Evolutionary conservation across 768 basidiomycete genomes (phyloP), one percentile per base, ranked within the genome.

Genomic region (Boletus sensibilis): DNA sequence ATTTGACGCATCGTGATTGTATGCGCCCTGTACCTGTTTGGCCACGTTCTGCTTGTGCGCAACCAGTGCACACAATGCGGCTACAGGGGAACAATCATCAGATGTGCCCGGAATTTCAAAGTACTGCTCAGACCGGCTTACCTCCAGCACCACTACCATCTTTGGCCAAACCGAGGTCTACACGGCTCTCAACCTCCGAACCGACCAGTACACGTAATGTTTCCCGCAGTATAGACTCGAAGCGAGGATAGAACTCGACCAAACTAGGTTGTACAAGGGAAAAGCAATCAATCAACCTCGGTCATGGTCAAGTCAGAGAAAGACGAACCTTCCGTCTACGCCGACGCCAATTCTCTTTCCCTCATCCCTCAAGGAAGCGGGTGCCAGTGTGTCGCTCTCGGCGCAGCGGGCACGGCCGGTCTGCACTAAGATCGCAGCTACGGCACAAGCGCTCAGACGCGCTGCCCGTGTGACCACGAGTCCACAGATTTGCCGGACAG

Each of bases 131-230:
- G 29, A 52, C 38, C 18, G n/a, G 37, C 89, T 75, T 72, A 97
- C 95, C 96, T 68, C 97, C 97, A 40, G 94, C 94, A 37, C 96
- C 97, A 66, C 92, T 95, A 13, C 97, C 97, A 64, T 99, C 97
- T 72, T 97, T 98, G 5, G 97, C 97, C 69, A 98, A 70, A 37
- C 93, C 96, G 64, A 98, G 90, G 47, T 87, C 81, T 1, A 97
- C 85, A 31, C 84, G 77, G 65, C 83, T 78, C 76, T 95, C 93
- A 8, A 90, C 85, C 33, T 90, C 85, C 39, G 82, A 77, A 3
- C 96, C 96, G 3, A 98, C 83, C 21, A 98, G 67, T 4, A 74
- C 68, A n/a, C 82, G 76, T 49, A 99, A 71, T 0, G 94, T 87
- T 42, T 85, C 84, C 18, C 93, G 82, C 52, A 97, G 76, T 13